Evolutionary conservation across 345 rosid genomes (phyloP).

Genomic region (Carallia brachiata): DNA sequence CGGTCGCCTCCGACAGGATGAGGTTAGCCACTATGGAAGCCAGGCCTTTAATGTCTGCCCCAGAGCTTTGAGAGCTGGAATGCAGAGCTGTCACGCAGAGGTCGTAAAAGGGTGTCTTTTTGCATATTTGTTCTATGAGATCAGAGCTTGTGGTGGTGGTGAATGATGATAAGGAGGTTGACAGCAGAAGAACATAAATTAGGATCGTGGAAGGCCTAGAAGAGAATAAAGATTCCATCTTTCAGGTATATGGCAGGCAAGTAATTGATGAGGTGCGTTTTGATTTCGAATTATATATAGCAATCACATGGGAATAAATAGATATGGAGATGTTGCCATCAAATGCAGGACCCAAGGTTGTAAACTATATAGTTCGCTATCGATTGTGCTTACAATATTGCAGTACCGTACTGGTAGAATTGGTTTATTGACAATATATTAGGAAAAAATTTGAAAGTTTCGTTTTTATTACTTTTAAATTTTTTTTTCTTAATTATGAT

Average conservation of each 20-base stretch:
- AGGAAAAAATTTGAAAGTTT: no score
- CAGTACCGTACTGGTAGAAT: no score
- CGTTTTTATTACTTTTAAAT: no score
- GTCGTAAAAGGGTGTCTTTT: constrained; percentile 66
- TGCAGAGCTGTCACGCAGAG: constrained; percentile 55
- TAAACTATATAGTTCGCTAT: no score
- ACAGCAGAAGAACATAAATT: constrained; percentile 11
- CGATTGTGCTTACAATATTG: no score
- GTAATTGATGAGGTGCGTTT: not conserved
- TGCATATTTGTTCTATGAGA: constrained; percentile 56
- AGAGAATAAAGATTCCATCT: constrained; percentile 25
- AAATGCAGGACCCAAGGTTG: no score
- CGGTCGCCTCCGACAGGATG: constrained; percentile 52
- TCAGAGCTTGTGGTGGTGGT: constrained; percentile 25
- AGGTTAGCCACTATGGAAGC: constrained; percentile 45
- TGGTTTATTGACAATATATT: no score
- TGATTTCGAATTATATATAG: no score
- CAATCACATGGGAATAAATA: no score
- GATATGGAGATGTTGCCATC: no score
- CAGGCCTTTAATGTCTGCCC: constrained; percentile 37
- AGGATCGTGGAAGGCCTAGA: constrained; percentile 10
- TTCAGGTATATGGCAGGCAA: constrained; percentile 12
- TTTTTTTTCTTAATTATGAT: no score
- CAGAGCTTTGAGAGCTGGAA: constrained; percentile 31
- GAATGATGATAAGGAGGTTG: not conserved